Evolutionary conservation across 768 basidiomycete genomes (phyloP).

Genomic region (Podaxis sp.): DNA sequence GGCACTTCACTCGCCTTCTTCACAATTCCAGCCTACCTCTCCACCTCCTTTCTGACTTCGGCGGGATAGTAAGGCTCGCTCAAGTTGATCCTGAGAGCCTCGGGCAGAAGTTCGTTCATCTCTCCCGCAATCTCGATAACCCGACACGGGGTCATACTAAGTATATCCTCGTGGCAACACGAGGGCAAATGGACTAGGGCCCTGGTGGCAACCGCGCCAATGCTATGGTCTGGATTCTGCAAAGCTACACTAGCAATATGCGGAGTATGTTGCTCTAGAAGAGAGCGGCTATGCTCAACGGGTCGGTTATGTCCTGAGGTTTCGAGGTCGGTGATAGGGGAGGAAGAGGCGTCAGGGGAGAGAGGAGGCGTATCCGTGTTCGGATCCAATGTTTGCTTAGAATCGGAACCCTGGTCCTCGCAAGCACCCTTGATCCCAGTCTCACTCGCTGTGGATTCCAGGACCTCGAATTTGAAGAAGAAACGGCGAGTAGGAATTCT

Average conservation of each 20-base stretch:
- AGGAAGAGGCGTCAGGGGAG: conserved; percentile 2
- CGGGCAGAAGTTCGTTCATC: conserved; percentile 60
- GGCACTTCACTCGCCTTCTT: conserved; percentile 19
- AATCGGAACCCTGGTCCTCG: conserved; percentile 15
- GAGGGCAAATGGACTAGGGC: conserved; percentile 60
- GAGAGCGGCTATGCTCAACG: background rate
- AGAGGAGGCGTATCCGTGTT: conserved; percentile 4
- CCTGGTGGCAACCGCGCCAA: conserved; percentile 61
- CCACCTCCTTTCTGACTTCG: conserved; percentile 54
- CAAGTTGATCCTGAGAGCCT: conserved; percentile 47
- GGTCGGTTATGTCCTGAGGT: background rate
- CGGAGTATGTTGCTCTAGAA: background rate
- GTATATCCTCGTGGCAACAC: conserved; percentile 73
- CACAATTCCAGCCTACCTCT: conserved; percentile 59
- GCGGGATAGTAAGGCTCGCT: conserved; percentile 25
- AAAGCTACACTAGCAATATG: conserved; percentile 45
- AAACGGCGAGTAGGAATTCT: conserved; percentile 39
- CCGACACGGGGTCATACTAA: conserved; percentile 57
- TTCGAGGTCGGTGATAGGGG: conserved; percentile 2
- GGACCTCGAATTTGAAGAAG: conserved; percentile 39
- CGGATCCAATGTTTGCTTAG: background rate
- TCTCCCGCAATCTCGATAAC: conserved; percentile 51
- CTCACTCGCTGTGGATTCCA: conserved; percentile 22
- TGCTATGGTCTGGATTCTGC: conserved; percentile 55
- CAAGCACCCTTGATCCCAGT: conserved; percentile 28